Conservation (phyloP, 352 stramenopile genomes). For the Pythium insidiosum region DNA sequence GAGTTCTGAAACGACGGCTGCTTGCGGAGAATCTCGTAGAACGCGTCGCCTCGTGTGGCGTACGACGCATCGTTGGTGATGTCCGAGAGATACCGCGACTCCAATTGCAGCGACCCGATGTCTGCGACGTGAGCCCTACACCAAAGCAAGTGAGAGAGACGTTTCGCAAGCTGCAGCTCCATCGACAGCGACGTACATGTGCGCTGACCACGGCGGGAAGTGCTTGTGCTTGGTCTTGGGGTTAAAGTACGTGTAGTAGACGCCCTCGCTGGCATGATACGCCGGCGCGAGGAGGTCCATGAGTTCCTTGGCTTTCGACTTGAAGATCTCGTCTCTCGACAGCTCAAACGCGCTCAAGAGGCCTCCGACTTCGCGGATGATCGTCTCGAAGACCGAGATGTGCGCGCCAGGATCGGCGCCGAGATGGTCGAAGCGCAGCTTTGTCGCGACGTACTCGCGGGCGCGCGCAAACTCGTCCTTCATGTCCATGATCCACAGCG, state of each 20-base stretch:
- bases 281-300: constrained; percentile 85
- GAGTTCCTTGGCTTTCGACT: constrained; percentile 91
- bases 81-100: constrained; percentile 71
- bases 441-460: constrained; percentile 75
- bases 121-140: no score
- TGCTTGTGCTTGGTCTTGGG: constrained; percentile 54
- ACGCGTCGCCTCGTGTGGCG: constrained; percentile 61
- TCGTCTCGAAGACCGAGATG: constrained; percentile 98
- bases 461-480: constrained; percentile 90
- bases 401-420: constrained; percentile 30
- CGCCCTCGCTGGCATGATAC: constrained; percentile 85
- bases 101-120: no score
- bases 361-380: constrained; percentile 96
- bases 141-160: no score
- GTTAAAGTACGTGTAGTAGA: constrained; percentile 89
- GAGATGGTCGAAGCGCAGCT: constrained; percentile 78
- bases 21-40: constrained; percentile 60
- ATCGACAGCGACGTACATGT: constrained; percentile 22
- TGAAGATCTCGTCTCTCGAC: constrained; percentile 79
- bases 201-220: constrained; percentile 15
- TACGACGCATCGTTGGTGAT: constrained; percentile 75
- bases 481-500: constrained; percentile 95
- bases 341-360: constrained; percentile 95
- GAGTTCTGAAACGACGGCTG: constrained; percentile 62
- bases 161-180: constrained; percentile 43